Conservation (phyloP, 2,329 filamentous ascomycete species). For the Fusarium austroafricanum region DNA sequence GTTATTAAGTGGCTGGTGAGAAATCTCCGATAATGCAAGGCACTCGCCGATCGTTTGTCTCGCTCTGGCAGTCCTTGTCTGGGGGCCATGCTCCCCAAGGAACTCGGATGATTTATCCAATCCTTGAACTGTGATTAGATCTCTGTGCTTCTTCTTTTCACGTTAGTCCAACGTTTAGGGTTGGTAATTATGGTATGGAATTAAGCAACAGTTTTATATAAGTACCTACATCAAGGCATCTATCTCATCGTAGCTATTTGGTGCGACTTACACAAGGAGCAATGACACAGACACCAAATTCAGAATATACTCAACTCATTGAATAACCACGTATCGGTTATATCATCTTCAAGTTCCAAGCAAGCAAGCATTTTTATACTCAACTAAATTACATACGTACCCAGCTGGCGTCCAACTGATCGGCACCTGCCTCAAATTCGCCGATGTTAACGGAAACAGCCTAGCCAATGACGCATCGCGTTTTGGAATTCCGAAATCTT, state of each 20-base stretch:
- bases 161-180: neutral
- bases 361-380: neutral
- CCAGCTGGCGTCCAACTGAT: slow-evolving; percentile 2
- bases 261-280: too few relatives aligned
- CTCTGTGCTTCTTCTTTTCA: neutral
- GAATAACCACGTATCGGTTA: neutral
- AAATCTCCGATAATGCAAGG: slow-evolving; percentile 18
- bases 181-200: too few relatives aligned
- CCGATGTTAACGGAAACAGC: slow-evolving; percentile 19
- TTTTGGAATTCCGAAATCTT: slow-evolving; percentile 34
- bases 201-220: too few relatives aligned
- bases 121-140: neutral
- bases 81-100: slow-evolving; percentile 5
- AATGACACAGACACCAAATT: too few relatives aligned
- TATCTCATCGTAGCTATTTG: too few relatives aligned
- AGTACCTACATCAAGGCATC: too few relatives aligned
- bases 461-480: slow-evolving; percentile 43
- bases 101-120: neutral
- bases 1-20: slow-evolving; percentile 9
- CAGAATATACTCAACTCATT: neutral
- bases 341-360: neutral
- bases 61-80: neutral
- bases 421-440: slow-evolving; percentile 10
- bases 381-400: neutral
- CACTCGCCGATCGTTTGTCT: slow-evolving; percentile 9